Evolutionary conservation across 1,139 yeast genomes (phyloP).

Genomic region (Tardiomyces digboiensis): DNA sequence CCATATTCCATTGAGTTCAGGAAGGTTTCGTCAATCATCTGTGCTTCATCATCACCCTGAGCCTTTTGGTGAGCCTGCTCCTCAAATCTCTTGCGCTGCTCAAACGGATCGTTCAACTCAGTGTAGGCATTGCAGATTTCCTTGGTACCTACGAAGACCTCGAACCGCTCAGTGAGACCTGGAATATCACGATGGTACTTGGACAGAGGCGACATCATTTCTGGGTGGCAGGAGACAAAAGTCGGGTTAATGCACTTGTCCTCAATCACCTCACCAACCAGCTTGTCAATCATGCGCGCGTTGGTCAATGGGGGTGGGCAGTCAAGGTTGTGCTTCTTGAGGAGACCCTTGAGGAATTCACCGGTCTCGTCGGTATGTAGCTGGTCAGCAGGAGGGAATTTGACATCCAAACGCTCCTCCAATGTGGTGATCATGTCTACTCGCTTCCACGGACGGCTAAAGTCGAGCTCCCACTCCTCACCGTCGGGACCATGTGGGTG

Average conservation of each 20-base stretch:
- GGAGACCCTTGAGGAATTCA: conserved; percentile 72
- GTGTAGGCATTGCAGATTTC: conserved; percentile 98
- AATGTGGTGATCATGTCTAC: conserved; percentile 94
- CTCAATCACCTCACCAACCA: conserved; percentile 86
- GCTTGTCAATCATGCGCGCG: conserved; percentile 97
- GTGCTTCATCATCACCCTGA: conserved; percentile 99
- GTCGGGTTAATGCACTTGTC: conserved; percentile 95
- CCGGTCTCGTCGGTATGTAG: conserved; percentile 93
- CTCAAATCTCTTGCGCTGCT: conserved; percentile 94
- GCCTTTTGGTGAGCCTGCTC: conserved; percentile 98
- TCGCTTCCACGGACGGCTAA: conserved; percentile 98
- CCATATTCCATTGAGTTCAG: conserved; percentile 98
- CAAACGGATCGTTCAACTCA: conserved; percentile 98
- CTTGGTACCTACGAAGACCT: conserved; percentile 97
- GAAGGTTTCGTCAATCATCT: conserved; percentile 92
- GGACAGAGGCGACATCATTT: conserved; percentile 99
- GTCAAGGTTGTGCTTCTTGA: conserved; percentile 74
- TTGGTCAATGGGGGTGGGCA: conserved; percentile 96
- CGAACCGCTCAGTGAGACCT: conserved; percentile 97
- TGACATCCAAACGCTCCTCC: conserved; percentile 77
- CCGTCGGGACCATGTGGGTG: conserved; percentile 81
- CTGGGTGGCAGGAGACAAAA: conserved; percentile 97
- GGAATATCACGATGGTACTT: conserved; percentile 88
- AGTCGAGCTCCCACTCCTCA: conserved; percentile 70
- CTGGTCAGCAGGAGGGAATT: conserved; percentile 93